Conservation (phyloP, 177 flowering plant genomes). For the Tripterygium wilfordii region DNA sequence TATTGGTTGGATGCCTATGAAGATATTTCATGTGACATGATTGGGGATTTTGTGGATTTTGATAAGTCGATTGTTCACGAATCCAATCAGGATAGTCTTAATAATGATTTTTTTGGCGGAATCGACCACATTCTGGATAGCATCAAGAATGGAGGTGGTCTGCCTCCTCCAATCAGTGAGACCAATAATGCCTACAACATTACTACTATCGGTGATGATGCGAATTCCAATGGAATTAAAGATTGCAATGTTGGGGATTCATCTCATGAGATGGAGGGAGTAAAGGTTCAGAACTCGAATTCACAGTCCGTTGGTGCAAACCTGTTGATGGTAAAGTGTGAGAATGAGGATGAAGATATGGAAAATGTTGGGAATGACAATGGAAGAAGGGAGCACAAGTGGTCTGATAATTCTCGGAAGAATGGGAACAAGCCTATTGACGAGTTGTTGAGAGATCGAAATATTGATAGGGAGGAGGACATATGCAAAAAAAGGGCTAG, state of each 20-base stretch:
- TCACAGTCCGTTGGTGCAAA: neutral
- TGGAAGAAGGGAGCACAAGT: slow-evolving; percentile 3
- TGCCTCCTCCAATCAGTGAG: slow-evolving; percentile 12
- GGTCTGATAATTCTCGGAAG: neutral
- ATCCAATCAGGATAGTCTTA: slow-evolving; percentile 14
- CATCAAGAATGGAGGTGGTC: slow-evolving; percentile 48
- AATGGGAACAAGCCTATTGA: slow-evolving; percentile 16
- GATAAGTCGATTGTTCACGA: slow-evolving; percentile 16
- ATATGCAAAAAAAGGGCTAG: slow-evolving; percentile 37
- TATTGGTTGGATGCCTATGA: slow-evolving; percentile 98
- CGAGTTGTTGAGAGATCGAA: slow-evolving; percentile 16
- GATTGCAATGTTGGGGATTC: neutral
- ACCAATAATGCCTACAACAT: neutral
- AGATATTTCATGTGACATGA: slow-evolving; percentile 48
- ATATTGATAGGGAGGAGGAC: slow-evolving; percentile 22
- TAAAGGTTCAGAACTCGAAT: neutral
- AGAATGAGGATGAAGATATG: no score
- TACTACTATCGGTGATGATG: neutral
- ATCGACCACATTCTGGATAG: slow-evolving; percentile 69
- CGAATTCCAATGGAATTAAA: slow-evolving; percentile 1
- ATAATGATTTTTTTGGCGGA: slow-evolving; percentile 54
- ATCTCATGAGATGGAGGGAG: neutral
- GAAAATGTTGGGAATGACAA: slow-evolving; percentile 2
- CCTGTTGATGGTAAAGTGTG: slow-evolving; percentile 4
- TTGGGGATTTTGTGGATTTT: slow-evolving; percentile 42